These are phyloP conservation scores for Medicago arabica DNA, from an alignment of 306 rosid genomes.

Conservation along the genomic window DNA sequence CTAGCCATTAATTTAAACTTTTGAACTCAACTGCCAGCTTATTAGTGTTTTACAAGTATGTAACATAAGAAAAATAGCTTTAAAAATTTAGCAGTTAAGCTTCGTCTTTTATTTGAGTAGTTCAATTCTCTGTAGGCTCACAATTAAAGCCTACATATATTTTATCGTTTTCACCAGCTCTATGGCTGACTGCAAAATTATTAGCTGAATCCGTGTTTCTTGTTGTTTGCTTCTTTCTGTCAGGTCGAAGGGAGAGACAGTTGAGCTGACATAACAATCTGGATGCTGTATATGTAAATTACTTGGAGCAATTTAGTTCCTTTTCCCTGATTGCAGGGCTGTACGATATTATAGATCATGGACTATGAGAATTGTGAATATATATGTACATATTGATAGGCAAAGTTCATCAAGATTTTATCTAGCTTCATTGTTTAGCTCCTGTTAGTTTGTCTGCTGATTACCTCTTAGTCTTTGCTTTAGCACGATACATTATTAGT, in stretches of 20 bases:
- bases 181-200: conserved; percentile 2
- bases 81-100: conserved; percentile 7
- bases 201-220: background rate
- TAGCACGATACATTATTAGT: background rate
- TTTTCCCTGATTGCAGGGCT: background rate
- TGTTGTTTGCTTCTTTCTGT: background rate
- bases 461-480: background rate
- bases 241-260: conserved; percentile 46
- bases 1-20: conserved; percentile 34
- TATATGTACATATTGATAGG: conserved; percentile 47
- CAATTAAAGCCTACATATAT: background rate
- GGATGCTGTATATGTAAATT: conserved; percentile 21
- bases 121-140: background rate
- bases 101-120: background rate
- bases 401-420: background rate
- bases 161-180: background rate
- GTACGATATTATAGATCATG: conserved; percentile 12
- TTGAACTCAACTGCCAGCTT: conserved; percentile 27
- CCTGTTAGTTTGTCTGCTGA: background rate
- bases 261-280: conserved; percentile 25
- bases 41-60: conserved; percentile 33
- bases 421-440: background rate
- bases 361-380: conserved; percentile 22
- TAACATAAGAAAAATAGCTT: conserved; percentile 2
- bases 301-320: conserved; percentile 28